Percentiles rank a stretch among this genome's conserved stretches.
phyloP scores from a whole-genome alignment of 176 grass and related monocot species.

The Oryza brachyantha region DNA sequence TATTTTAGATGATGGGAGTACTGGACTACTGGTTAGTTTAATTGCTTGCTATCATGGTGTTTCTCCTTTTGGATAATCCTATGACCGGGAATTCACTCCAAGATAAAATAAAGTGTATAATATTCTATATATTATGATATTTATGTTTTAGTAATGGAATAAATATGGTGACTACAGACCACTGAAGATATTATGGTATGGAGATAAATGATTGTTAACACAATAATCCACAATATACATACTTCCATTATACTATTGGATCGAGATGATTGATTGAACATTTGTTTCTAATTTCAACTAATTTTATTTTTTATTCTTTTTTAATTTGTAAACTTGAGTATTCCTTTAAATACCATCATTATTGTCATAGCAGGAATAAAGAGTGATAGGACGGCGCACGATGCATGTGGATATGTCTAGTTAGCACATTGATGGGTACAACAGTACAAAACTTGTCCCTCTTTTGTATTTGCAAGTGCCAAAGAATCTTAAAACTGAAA shows the following conservation, averaged over 20 bases:
- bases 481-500: slow-evolving; percentile 24
- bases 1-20: too few species aligned
- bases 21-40: too few species aligned
- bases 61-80: slow-evolving; percentile 31
- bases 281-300: neutral
- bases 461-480: slow-evolving; percentile 16
- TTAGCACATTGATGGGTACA: slow-evolving; percentile 18
- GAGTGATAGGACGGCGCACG: slow-evolving; percentile 8
- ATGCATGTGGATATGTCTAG: slow-evolving; percentile 36
- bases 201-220: neutral
- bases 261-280: neutral
- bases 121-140: neutral
- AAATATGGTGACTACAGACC: neutral
- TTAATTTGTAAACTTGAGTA: neutral
- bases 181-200: too few species aligned
- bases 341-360: neutral
- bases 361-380: neutral
- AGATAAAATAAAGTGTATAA: neutral
- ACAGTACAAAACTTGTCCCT: slow-evolving; percentile 25
- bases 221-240: neutral
- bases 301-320: neutral
- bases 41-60: slow-evolving; percentile 46
- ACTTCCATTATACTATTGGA: neutral
- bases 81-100: slow-evolving; percentile 24
- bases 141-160: neutral